Percentiles rank a stretch among this genome's conserved stretches.
Evolutionary conservation across 2,329 filamentous ascomycete genomes (phyloP).

Genomic region (Thielaviopsis euricoi): DNA sequence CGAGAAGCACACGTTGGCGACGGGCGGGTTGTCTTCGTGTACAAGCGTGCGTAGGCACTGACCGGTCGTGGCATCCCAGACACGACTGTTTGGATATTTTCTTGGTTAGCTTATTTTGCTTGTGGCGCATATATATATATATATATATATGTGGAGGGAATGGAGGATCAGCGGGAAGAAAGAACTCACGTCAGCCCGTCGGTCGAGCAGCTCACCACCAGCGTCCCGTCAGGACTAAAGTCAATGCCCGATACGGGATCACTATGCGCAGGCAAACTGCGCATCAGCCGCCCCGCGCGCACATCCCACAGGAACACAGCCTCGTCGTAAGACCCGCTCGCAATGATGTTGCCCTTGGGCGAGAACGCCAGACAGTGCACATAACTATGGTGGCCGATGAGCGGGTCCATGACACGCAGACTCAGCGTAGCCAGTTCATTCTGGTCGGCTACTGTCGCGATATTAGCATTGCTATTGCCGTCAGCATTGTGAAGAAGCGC

Average conservation of each 20-base stretch:
- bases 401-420: conserved; percentile 26
- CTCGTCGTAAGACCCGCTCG: conserved; percentile 90
- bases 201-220: conserved; percentile 80
- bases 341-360: conserved; percentile 95
- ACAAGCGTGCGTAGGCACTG: conserved; percentile 91
- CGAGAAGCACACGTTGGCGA: conserved; percentile 56
- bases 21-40: conserved; percentile 57
- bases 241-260: conserved; percentile 90
- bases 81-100: conserved; percentile 38
- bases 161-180: neutral
- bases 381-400: conserved; percentile 89
- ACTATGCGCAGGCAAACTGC: conserved; percentile 80
- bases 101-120: conserved; percentile 2
- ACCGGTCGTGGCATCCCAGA: conserved; percentile 91
- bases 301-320: conserved; percentile 97
- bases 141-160: too few relatives aligned
- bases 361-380: conserved; percentile 88
- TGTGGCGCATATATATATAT: too few relatives aligned
- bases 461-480: conserved; percentile 13
- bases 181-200: conserved; percentile 65
- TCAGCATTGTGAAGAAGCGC: conserved; percentile 17
- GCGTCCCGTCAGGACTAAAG: conserved; percentile 78
- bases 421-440: conserved; percentile 15
- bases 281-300: conserved; percentile 71
- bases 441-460: conserved; percentile 11